Percentiles rank a stretch among this genome's conserved stretches.
These are phyloP conservation scores for Dryadomyces quercus-mongolicae DNA, from an alignment of 2,329 filamentous ascomycete genomes.

Conservation along the genomic window DNA sequence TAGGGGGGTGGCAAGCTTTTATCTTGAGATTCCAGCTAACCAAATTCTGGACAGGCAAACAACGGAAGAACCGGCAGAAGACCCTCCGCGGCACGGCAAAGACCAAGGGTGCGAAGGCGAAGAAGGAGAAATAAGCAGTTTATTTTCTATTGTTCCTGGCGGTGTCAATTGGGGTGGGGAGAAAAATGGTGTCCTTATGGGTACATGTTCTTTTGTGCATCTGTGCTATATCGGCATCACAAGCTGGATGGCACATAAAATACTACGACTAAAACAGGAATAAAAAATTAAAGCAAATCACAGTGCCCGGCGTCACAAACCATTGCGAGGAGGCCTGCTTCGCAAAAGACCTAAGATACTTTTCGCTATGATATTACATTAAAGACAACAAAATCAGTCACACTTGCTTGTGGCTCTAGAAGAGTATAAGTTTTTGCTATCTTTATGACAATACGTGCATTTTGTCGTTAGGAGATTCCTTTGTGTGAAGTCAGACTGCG, in stretches of 20 bases:
- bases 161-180: neutral
- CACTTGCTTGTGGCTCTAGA: no score
- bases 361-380: no score
- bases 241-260: constrained; percentile 2
- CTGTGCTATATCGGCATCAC: neutral
- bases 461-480: no score
- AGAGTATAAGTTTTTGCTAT: no score
- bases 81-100: constrained; percentile 96
- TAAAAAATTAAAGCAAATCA: neutral
- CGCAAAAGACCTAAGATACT: no score
- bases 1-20: neutral
- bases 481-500: no score
- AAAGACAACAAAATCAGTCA: no score
- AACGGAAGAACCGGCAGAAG: constrained; percentile 99
- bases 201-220: constrained; percentile 4
- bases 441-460: no score
- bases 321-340: neutral
- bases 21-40: neutral
- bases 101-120: constrained; percentile 88
- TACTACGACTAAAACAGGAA: constrained; percentile 6
- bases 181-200: neutral
- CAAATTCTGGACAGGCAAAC: constrained; percentile 64
- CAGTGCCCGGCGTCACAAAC: neutral
- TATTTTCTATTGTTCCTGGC: neutral
- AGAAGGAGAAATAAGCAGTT: constrained; percentile 77